Evolutionary conservation across 208 protist genomes (phyloP), one percentile per base, ranked within the genome.

Genomic region (Leishmania major): DNA sequence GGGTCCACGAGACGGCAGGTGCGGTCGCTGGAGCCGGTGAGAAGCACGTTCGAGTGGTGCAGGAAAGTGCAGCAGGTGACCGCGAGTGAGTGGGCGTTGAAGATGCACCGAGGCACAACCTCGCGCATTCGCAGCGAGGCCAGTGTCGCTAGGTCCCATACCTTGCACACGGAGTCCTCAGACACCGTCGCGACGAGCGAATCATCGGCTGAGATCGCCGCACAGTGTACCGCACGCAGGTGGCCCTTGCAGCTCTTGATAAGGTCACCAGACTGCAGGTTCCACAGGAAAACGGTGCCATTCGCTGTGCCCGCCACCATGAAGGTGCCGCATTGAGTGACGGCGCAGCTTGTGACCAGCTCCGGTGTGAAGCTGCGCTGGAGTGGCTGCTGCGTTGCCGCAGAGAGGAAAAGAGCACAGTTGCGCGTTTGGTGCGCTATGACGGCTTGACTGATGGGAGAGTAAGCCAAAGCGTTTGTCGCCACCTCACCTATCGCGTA

Each of bases 201-300:
- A 53, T 88, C 81, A 72, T 91, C 90, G 22, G 67, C 53, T 11
- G 90, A 92, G 66, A 97, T 81, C 15, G 90, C 71, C 31, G 96
- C 83, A 69, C 90, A 90, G 37, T 84, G 91, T 15, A 97, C 80
- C 19, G 75, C 40, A 22, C 93, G 90, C 49, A 90, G 70, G 77
- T 97, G 94, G 17, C 78, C 91, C 47, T 90, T 90, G 80, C 91
- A 86, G 75, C 89, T 90, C 67, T 89, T 87, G 25, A 96, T 60
- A 11, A 96, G 88, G 77, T 96, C 84, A 7, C 94, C 93, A 55
- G 86, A 93, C 60, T 86, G 69, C 40, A 92, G 64, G 64, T 88
- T 96, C 93, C 94, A 97, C 62, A 95, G 77, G 31, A 94, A 82
- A 5, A 97, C 28, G n/a, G 87, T 90, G 40, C 94, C 94, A 11